Base-by-base conservation (phyloP, 2,329 filamentous ascomycete species). In the Elsinoe ampelina region DNA sequence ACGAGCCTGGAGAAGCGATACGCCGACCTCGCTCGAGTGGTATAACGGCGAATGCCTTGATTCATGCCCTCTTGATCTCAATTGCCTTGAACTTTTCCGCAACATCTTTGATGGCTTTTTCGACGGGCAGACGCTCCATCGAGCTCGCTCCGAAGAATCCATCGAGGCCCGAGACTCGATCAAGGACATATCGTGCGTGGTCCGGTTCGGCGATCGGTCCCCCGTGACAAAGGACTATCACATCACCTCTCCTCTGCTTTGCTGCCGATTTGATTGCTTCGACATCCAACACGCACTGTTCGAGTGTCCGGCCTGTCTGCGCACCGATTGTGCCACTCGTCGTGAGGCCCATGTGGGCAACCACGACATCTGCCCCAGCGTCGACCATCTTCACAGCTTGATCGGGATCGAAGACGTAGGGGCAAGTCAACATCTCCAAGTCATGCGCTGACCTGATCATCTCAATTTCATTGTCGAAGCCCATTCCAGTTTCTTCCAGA, bases 401-500 rank as follows among this genome's bases (percentile, higher is more conserved):
- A 0, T 81, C 77, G 1, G 77, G 73, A 50, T 76, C 80, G 70
- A 87, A 88, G 1, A 85, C 84, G 62, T 88, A 88, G 0, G 85
- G 84, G 5, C 83, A 84, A 0, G 85, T 88, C 13, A 88, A 68
- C 15, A 87, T 70, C 26, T 77, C 83, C 69, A 84, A 70, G 41
- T 75, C 70, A 43, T 75, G 77, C 1, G 85, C 85, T n/a, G 74
- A 63, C 8, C 74, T 73, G 45, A 88, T 77, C 76, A 87, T 81
- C 52, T 83, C 81, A 1, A 88, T 84, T 65, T 89, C 85, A 6
- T 76, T 70, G 13, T 77, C 78, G 64, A 82, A 88, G 1, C 80
- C 80, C 83, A 88, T 88, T 7, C 81, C 84, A 1, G 84, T 87
- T 67, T 87, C 84, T 65, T 88, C 85, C 1, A 89, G 74, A 61